Percentiles rank a stretch among this genome's conserved stretches.
Conservation (phyloP, 2,329 filamentous ascomycete genomes). For the Lasiodiplodia gonubiensis region DNA sequence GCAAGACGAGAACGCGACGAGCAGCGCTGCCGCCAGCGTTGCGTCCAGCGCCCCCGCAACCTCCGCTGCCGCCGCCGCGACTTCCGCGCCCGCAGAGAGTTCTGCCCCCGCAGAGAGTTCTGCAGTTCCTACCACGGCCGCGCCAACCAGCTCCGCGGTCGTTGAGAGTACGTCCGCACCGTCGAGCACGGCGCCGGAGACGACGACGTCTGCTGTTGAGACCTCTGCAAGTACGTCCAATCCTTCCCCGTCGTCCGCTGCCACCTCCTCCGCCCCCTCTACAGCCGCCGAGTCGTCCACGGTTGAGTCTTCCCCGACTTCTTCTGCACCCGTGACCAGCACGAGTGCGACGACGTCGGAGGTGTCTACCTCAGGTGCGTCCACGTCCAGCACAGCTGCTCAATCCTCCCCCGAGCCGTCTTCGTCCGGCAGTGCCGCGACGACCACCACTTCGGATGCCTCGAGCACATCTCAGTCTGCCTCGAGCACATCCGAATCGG, state of each 20-base stretch:
- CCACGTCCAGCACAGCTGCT: constrained; percentile 24
- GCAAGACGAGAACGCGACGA: constrained; percentile 41
- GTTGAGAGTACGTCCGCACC: constrained; percentile 26
- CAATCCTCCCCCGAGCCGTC: constrained; percentile 16
- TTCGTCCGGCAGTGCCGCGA: constrained; percentile 9
- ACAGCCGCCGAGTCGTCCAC: constrained; percentile 12
- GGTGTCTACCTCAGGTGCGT: constrained; percentile 28
- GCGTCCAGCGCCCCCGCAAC: constrained; percentile 6
- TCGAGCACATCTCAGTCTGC: constrained; percentile 25
- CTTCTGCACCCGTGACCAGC: constrained; percentile 22
- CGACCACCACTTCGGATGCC: constrained; percentile 20
- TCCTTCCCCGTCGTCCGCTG: constrained; percentile 23
- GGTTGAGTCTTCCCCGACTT: constrained; percentile 6
- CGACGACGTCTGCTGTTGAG: constrained; percentile 23
- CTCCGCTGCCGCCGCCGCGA: constrained; percentile 11
- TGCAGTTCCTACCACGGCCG: constrained; percentile 25
- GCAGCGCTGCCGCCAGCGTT: constrained; percentile 31
- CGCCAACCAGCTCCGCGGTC: constrained; percentile 23
- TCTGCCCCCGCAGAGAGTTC: constrained; percentile 26
- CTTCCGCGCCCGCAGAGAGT: background rate
- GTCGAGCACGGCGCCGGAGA: constrained; percentile 23
- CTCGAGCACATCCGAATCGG: constrained; percentile 28
- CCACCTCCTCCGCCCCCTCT: constrained; percentile 20
- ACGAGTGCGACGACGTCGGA: constrained; percentile 17
- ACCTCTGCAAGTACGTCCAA: constrained; percentile 28